phyloP scores from a whole-genome alignment of 2,329 filamentous ascomycete species.

The Apiospora rasikravindrae region DNA sequence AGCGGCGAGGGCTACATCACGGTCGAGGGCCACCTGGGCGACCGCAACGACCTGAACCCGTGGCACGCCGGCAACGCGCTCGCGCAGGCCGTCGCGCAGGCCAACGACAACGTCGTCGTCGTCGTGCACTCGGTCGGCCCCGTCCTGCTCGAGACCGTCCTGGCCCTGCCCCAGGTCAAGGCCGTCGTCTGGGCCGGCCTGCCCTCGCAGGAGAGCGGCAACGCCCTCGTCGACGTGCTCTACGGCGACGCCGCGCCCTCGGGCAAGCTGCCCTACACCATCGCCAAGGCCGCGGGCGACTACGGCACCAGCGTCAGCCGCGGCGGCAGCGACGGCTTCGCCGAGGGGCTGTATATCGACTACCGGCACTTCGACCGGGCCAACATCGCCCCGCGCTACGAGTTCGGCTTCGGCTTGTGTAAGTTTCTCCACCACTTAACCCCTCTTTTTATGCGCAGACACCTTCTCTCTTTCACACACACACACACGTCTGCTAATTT shows the following conservation, averaged over 20 bases:
- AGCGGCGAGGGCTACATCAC: slow-evolving; percentile 63
- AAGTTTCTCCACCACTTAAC: not conserved
- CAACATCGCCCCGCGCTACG: slow-evolving; percentile 55
- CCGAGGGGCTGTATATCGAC: slow-evolving; percentile 60
- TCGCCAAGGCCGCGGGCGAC: slow-evolving; percentile 54
- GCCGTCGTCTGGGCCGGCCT: slow-evolving; percentile 66
- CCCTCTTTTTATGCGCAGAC: not conserved
- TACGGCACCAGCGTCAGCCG: slow-evolving; percentile 50
- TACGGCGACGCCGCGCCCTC: slow-evolving; percentile 65
- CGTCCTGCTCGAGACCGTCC: slow-evolving; percentile 62
- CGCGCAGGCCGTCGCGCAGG: slow-evolving; percentile 62
- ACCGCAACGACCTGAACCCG: slow-evolving; percentile 62
- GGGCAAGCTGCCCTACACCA: slow-evolving; percentile 63
- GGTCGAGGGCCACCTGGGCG: slow-evolving; percentile 64
- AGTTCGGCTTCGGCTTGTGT: slow-evolving; percentile 61
- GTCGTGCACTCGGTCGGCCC: slow-evolving; percentile 70
- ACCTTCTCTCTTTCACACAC: not conserved
- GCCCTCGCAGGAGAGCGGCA: slow-evolving; percentile 66
- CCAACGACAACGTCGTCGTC: slow-evolving; percentile 72
- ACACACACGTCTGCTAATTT: not conserved
- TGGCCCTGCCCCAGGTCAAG: slow-evolving; percentile 62
- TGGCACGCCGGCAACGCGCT: slow-evolving; percentile 38
- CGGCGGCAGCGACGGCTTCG: slow-evolving; percentile 24
- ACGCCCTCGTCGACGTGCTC: slow-evolving; percentile 64
- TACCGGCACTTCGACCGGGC: slow-evolving; percentile 59